These are phyloP conservation scores for Mucor indicus DNA, from an alignment of 371 early-diverging fungal genomes.

Conservation along the genomic window DNA sequence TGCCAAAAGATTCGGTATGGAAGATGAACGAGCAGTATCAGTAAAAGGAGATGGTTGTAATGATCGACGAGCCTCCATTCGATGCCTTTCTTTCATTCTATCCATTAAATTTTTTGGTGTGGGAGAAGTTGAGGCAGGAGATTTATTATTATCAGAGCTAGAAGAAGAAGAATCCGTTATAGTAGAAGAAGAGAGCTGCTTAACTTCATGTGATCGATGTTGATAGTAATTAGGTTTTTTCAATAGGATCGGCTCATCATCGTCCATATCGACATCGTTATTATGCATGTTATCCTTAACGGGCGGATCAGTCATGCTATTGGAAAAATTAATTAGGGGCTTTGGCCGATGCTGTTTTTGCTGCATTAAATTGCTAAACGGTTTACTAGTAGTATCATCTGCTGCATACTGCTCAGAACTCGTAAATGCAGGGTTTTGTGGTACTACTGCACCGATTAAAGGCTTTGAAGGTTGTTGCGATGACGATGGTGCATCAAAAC, in stretches of 20 bases:
- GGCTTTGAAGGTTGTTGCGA: neutral
- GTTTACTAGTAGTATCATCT: neutral
- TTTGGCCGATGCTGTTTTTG: neutral
- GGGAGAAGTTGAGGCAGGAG: constrained; percentile 3
- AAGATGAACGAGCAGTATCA: too few species aligned
- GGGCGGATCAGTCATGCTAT: neutral
- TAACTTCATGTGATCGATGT: neutral
- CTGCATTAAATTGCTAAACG: neutral
- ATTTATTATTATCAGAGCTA: neutral
- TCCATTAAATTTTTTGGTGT: constrained; percentile 11
- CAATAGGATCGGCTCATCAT: neutral
- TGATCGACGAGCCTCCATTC: constrained; percentile 16
- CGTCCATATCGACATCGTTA: neutral
- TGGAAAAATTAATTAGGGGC: constrained; percentile 14
- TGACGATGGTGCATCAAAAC: neutral
- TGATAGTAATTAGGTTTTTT: neutral
- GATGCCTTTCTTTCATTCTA: constrained; percentile 32
- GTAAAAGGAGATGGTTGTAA: too few species aligned
- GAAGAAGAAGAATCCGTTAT: neutral
- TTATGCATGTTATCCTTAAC: neutral
- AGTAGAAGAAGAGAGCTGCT: neutral
- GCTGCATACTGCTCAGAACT: constrained; percentile 3
- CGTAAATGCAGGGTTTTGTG: constrained; percentile 12
- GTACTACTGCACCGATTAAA: neutral
- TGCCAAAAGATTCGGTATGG: too few species aligned